Evolutionary conservation across 768 basidiomycete species (phyloP).

Genomic region (Calocera cornea): DNA sequence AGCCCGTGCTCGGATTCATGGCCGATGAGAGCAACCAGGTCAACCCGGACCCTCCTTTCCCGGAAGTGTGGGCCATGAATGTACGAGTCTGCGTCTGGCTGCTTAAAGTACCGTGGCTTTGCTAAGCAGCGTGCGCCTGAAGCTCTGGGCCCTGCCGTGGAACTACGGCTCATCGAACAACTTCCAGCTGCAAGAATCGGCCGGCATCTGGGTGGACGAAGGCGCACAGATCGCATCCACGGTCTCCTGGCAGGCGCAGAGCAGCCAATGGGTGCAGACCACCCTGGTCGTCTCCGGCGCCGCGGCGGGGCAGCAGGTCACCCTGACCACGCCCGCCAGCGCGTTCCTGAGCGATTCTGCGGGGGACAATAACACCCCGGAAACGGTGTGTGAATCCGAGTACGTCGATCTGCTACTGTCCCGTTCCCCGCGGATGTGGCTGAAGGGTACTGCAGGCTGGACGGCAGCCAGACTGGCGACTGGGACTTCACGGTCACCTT

Average conservation of each 20-base stretch:
- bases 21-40: neutral
- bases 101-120: neutral
- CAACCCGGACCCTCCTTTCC: slow-evolving; percentile 2
- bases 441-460: neutral
- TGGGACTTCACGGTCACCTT: slow-evolving; percentile 5
- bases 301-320: neutral
- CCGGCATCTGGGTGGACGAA: slow-evolving; percentile 1
- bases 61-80: slow-evolving; percentile 3
- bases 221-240: neutral
- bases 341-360: neutral
- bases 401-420: neutral
- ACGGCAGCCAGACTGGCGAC: neutral
- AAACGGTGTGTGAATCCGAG: slow-evolving; percentile 1
- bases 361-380: neutral
- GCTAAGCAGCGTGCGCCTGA: neutral
- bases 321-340: neutral
- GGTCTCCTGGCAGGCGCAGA: neutral
- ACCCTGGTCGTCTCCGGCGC: neutral
- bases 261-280: neutral
- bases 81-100: neutral
- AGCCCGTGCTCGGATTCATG: neutral
- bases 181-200: neutral
- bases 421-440: neutral
- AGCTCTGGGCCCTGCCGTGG: neutral
- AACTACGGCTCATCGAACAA: neutral